These are phyloP conservation scores for Suillus subaureus DNA, from an alignment of 768 basidiomycete genomes.

Conservation along the genomic window DNA sequence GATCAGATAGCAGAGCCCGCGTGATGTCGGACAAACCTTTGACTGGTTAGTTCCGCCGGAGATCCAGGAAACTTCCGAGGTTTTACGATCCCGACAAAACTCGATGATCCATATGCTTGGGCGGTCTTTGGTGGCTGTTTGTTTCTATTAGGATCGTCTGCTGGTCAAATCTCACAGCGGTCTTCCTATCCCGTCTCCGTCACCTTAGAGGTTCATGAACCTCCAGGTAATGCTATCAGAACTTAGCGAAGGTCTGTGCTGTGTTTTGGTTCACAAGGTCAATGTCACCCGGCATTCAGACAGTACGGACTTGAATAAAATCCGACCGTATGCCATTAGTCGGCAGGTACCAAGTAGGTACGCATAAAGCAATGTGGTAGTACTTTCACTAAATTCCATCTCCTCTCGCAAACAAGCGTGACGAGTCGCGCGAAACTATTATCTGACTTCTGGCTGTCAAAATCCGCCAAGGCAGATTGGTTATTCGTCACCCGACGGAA, in stretches of 20 bases:
- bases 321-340: no score
- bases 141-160: constrained; percentile 33
- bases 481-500: neutral
- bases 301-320: neutral
- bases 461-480: neutral
- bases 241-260: neutral
- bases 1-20: constrained; percentile 16
- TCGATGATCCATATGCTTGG: constrained; percentile 12
- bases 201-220: constrained; percentile 4
- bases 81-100: constrained; percentile 6
- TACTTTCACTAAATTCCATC: neutral
- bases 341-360: neutral
- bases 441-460: constrained; percentile 3
- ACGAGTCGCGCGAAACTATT: neutral
- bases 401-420: constrained; percentile 1
- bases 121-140: constrained; percentile 28
- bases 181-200: constrained; percentile 21
- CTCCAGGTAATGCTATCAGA: neutral
- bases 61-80: constrained; percentile 17
- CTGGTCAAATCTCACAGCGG: constrained; percentile 34
- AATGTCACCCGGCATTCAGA: neutral
- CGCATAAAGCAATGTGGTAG: neutral
- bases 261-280: neutral
- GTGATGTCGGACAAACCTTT: constrained; percentile 30
- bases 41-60: constrained; percentile 13